Percentiles rank a stretch among this genome's conserved stretches.
These are phyloP conservation scores for Fusarium pseudonygamai DNA, from an alignment of 2,329 filamentous ascomycete species.

Conservation along the genomic window DNA sequence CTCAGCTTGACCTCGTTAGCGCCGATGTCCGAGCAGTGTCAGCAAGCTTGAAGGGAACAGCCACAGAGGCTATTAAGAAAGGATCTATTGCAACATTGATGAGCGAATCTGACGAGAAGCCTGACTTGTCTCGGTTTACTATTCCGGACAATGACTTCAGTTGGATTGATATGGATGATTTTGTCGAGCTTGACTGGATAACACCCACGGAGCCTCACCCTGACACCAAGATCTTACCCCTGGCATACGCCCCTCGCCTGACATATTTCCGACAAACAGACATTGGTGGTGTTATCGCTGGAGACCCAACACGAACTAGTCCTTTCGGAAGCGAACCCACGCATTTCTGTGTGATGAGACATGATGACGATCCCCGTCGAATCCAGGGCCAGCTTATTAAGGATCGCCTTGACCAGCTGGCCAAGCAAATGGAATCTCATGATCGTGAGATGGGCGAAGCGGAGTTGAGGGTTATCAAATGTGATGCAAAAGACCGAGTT, in stretches of 20 bases:
- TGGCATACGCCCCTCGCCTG: constrained; percentile 92
- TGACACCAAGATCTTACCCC: constrained; percentile 90
- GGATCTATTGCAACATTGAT: constrained; percentile 62
- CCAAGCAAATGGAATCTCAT: constrained; percentile 80
- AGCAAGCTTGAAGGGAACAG: constrained; percentile 85
- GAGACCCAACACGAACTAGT: constrained; percentile 84
- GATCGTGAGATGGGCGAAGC: constrained; percentile 77
- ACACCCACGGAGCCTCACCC: constrained; percentile 89
- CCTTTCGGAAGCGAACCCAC: constrained; percentile 93
- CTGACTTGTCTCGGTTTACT: constrained; percentile 86
- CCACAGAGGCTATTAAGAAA: constrained; percentile 77
- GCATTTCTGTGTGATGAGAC: constrained; percentile 94
- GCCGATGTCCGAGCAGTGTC: constrained; percentile 95
- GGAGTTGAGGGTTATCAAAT: constrained; percentile 71
- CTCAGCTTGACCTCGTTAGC: constrained; percentile 89
- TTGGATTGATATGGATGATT: constrained; percentile 99
- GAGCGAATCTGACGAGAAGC: constrained; percentile 65
- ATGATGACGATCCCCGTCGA: constrained; percentile 85
- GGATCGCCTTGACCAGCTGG: constrained; percentile 80
- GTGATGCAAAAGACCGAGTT: constrained; percentile 59
- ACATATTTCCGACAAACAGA: constrained; percentile 98
- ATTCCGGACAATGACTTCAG: constrained; percentile 95
- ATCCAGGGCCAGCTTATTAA: constrained; percentile 90
- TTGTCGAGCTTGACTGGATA: constrained; percentile 97
- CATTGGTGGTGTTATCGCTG: constrained; percentile 80